Percentiles rank a stretch among this genome's conserved stretches.
Evolutionary conservation across 805 yeast species (phyloP).

Genomic region (Candida gorgasii): DNA sequence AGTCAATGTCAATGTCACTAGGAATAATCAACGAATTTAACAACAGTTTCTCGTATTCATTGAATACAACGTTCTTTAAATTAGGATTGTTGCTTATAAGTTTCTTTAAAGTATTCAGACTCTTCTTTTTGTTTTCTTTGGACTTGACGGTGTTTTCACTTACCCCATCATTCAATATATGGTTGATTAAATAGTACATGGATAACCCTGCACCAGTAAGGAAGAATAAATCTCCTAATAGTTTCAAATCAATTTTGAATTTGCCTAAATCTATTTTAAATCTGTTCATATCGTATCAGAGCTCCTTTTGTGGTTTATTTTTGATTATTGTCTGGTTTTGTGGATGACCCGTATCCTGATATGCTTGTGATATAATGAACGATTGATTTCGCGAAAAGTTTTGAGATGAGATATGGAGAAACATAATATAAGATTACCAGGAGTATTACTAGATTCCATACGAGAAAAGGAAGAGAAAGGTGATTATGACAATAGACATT

Average conservation of each 20-base stretch:
- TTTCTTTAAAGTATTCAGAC: conserved; percentile 44
- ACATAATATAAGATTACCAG: conserved; percentile 59
- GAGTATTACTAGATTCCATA: conserved; percentile 53
- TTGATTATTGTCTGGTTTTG: no score
- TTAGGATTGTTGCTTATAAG: conserved; percentile 56
- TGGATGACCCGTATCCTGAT: no score
- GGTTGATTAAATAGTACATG: conserved; percentile 59
- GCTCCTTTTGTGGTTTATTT: not conserved
- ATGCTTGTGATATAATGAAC: not conserved
- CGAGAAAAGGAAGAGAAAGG: conserved; percentile 41
- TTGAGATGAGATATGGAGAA: conserved; percentile 12
- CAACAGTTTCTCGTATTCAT: conserved; percentile 75
- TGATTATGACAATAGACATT: conserved; percentile 33
- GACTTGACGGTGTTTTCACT: conserved; percentile 37
- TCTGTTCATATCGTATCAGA: conserved; percentile 28
- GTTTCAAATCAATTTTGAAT: conserved; percentile 31
- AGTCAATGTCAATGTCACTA: conserved; percentile 72
- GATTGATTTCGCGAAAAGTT: not conserved
- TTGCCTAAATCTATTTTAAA: conserved; percentile 39
- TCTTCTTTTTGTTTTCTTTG: conserved; percentile 64
- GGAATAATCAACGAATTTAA: conserved; percentile 81
- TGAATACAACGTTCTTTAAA: conserved; percentile 51
- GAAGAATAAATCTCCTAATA: conserved; percentile 43
- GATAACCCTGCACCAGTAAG: conserved; percentile 66
- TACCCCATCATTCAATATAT: conserved; percentile 35